Conservation (phyloP, 208 protist genomes). For the Leishmania turanica region DNA sequence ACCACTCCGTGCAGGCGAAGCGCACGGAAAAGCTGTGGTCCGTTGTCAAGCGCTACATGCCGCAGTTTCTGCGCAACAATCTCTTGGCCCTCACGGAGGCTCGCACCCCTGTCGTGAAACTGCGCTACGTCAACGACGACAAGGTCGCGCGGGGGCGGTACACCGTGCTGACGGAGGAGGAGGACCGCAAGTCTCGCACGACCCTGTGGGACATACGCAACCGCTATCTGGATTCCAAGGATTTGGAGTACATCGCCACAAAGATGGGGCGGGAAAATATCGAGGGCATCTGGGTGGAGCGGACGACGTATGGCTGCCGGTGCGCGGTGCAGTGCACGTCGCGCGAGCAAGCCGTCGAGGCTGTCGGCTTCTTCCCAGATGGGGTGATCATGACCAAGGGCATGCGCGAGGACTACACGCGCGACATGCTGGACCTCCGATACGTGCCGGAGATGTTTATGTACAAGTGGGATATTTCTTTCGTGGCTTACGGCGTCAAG, state of each 20-base stretch:
- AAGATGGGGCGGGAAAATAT: conserved; percentile 82
- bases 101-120: conserved; percentile 86
- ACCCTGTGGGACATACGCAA: conserved; percentile 83
- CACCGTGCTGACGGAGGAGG: conserved; percentile 78
- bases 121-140: conserved; percentile 81
- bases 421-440: conserved; percentile 81
- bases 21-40: conserved; percentile 88
- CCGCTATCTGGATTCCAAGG: conserved; percentile 53
- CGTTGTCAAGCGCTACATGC: conserved; percentile 88
- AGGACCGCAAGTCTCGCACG: conserved; percentile 86
- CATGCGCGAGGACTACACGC: conserved; percentile 88
- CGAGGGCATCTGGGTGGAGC: conserved; percentile 86
- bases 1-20: conserved; percentile 79
- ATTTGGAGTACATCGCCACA: conserved; percentile 86
- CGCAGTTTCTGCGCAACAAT: conserved; percentile 81
- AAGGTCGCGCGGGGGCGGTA: conserved; percentile 80
- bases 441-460: conserved; percentile 90
- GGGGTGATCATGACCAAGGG: conserved; percentile 86
- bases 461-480: conserved; percentile 92
- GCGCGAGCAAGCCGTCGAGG: conserved; percentile 85
- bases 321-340: conserved; percentile 81
- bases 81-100: conserved; percentile 77
- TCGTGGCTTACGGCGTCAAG: conserved; percentile 90
- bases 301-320: conserved; percentile 84
- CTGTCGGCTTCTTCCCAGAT: conserved; percentile 88